Conservation (phyloP, 495 filamentous ascomycete species). For the Lepraria neglecta region DNA sequence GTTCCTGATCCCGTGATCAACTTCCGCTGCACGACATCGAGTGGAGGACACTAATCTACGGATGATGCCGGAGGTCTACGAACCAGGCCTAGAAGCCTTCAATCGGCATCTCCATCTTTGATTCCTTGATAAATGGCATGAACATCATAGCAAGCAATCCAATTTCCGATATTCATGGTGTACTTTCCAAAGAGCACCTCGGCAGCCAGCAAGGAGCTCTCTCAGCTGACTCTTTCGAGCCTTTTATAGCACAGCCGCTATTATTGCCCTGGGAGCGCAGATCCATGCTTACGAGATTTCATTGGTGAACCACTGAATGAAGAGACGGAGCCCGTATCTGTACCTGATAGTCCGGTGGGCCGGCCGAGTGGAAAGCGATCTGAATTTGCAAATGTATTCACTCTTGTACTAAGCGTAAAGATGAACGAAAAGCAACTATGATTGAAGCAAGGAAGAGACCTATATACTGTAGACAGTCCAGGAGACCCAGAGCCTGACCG, state of each 20-base stretch:
- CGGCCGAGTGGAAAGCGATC: conserved; percentile 8
- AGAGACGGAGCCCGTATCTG: background rate
- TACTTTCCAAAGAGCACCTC: background rate
- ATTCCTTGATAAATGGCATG: background rate
- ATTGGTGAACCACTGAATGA: conserved; percentile 14
- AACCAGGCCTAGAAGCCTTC: conserved; percentile 2
- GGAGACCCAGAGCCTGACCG: background rate
- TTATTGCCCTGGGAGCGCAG: background rate
- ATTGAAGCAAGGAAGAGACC: conserved; percentile 7
- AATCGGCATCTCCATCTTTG: conserved; percentile 10
- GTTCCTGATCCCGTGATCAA: conserved; percentile 18
- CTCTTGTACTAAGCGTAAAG: background rate
- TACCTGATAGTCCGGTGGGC: background rate
- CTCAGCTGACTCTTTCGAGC: conserved; percentile 4
- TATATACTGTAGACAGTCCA: conserved; percentile 6
- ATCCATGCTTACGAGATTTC: conserved; percentile 8
- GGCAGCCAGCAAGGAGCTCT: conserved; percentile 1
- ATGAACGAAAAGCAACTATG: background rate
- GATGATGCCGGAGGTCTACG: conserved; percentile 17
- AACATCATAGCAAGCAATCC: background rate
- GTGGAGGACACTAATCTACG: conserved; percentile 12
- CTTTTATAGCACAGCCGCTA: conserved; percentile 8
- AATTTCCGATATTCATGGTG: background rate
- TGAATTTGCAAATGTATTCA: background rate
- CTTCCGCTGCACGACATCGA: conserved; percentile 18